These are phyloP conservation scores for Dictyostelium purpureum DNA, from an alignment of 78 protist species.

Conservation along the genomic window DNA sequence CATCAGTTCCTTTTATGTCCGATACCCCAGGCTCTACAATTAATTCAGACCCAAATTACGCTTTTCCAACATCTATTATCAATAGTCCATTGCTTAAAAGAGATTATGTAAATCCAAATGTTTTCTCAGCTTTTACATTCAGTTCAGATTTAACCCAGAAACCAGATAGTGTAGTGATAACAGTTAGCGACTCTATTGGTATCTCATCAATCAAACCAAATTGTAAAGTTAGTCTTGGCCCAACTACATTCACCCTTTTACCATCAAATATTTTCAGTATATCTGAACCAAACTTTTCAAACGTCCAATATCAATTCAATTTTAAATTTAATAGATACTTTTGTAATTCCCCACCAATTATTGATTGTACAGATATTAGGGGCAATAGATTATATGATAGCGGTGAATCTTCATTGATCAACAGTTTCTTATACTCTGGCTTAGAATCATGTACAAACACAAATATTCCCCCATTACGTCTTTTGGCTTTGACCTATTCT, in stretches of 20 bases:
- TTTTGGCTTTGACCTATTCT: too few species aligned
- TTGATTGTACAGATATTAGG: slow-evolving; percentile 2
- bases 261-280: neutral
- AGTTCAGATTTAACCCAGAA: neutral
- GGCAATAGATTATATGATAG: neutral
- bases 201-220: neutral
- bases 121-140: neutral
- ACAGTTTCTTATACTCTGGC: neutral
- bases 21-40: neutral
- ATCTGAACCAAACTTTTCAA: too few species aligned
- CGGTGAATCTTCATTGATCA: neutral
- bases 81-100: neutral
- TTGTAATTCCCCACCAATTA: neutral
- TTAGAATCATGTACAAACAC: neutral
- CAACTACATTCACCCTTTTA: neutral
- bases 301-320: neutral
- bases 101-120: neutral
- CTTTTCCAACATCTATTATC: neutral
- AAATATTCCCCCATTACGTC: neutral
- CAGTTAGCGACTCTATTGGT: neutral
- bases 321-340: neutral
- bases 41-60: too few species aligned
- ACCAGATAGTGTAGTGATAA: neutral
- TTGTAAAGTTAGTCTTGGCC: neutral
- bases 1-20: neutral